Base-by-base conservation (phyloP, 2,329 filamentous ascomycete species). In the Pseudogymnoascus sp. region DNA sequence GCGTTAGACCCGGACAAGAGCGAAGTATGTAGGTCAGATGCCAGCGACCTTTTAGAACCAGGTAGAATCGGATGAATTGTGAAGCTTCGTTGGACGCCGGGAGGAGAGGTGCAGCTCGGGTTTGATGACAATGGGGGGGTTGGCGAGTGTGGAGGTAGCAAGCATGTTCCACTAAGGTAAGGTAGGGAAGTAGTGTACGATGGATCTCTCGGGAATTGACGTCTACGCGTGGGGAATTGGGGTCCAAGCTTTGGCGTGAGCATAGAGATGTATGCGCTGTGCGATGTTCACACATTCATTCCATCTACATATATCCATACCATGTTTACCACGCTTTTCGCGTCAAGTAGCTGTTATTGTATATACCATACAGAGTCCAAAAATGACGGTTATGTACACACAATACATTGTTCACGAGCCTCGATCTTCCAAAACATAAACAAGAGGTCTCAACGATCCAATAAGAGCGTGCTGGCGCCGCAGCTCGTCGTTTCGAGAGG, bases 131-230 rank as follows among this genome's bases (percentile, higher is more conserved):
- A 56, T 56, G 50, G 50, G 50, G 50, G 50, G 28, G 50, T 33
- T 56, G 50, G 50, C 50, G 50, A 56, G 50, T 56, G 50, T 56
- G 50, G 50, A 56, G 50, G 50, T 33, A 33, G 50, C 50, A 56
- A 56, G 50, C 50, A 56, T 56, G 50, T 56, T 56, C 50, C 50
- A 56, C 50, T 35, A 56, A 56, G 50, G 50, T 56, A 56, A 56
- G 50, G 50, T 33, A 56, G 50, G 50, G 26, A 56, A 33, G 50
- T 56, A 56, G 50, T 56, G 50, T 56, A 56, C 50, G 50, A 56
- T 56, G 50, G 50, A 56, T 56, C 50, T 56, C n/a, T 56, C 50
- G 50, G 50, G 50, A 56, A 56, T 56, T 56, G 50, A 56, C 50
- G 50, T 56, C 28, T 56, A 14, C 50, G 50, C 50, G 28, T 56